These are phyloP conservation scores for Pleurotus salmoneostramineus DNA, from an alignment of 768 basidiomycete species.

Conservation along the genomic window DNA sequence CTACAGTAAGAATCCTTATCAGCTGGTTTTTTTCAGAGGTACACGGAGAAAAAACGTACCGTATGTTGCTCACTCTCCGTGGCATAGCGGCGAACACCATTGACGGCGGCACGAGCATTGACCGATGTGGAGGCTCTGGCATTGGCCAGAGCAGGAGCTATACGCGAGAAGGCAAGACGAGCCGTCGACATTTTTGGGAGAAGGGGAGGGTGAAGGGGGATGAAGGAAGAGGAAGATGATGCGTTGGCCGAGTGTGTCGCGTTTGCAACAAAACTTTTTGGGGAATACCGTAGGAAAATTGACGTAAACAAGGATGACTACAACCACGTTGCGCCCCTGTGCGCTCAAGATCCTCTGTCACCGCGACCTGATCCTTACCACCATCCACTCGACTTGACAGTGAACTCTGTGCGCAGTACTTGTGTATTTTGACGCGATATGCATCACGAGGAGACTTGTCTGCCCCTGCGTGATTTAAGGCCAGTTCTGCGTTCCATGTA, in stretches of 20 bases:
- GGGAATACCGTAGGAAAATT: conserved; percentile 4
- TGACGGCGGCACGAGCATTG: conserved; percentile 35
- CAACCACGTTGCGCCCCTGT: no score
- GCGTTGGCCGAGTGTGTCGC: conserved; percentile 9
- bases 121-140: conserved; percentile 40
- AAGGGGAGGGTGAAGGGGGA: conserved; percentile 16
- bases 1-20: conserved; percentile 28
- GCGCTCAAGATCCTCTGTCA: no score
- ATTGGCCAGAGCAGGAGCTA: conserved; percentile 55
- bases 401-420: no score
- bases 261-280: conserved; percentile 2
- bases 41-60: conserved; percentile 21
- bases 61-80: conserved; percentile 44
- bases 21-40: background rate
- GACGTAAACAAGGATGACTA: conserved; percentile 5
- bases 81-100: conserved; percentile 58
- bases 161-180: conserved; percentile 60
- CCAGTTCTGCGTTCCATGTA: no score
- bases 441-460: no score
- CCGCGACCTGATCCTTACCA: no score
- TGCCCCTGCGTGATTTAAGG: background rate
- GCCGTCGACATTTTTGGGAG: conserved; percentile 46
- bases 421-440: no score
- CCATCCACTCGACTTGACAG: no score
- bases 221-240: conserved; percentile 6